Base-by-base conservation (phyloP, 2,329 filamentous ascomycete species). In the Sporothrix curviconia region DNA sequence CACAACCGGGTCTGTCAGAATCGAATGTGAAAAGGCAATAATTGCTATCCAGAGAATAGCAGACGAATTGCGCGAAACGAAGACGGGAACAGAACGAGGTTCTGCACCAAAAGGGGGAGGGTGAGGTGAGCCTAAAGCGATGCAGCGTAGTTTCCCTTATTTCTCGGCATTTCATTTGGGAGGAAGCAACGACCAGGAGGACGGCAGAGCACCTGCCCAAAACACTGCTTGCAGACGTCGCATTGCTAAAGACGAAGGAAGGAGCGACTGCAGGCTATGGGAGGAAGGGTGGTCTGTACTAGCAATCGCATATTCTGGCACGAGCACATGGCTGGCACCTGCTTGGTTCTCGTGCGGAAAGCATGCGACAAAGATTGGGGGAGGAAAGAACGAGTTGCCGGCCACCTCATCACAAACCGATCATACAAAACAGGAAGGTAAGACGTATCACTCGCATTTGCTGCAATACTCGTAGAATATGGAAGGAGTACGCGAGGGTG, bases 341-440 rank as follows among this genome's bases (percentile, higher is more conserved):
- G 34, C 46, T 32, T 11, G 30, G 6, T 19, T 36, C 30, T 17
- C 30, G n/a, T n/a, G n/a, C n/a, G n/a, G n/a, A n/a, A n/a, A 22
- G 7, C n/a, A 15, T 17, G 19, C 37, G 32, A 34, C 32, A 40
- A 19, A 32, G 24, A 30, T 15, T 39, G 14, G 12, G 15, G 39
- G 3, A 22, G 49, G 49, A 6, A 51, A 8, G 49, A 39, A 22
- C 49, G 34, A 51, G 49, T 14, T 28, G 22, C 30, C 14, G 12
- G 24, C 11, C 12, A 17, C 17, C 9, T 39, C 8, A n/a, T 25
- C n/a, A n/a, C n/a, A n/a, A n/a, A n/a, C n/a, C n/a, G n/a, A n/a
- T n/a, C n/a, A n/a, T n/a, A n/a, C 34, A 40, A 15, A 39, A 39
- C 14, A 51, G 32, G 50, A 52, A 52, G 49, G 49, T 40, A 52